Base-by-base conservation (phyloP, 257 asterid species). In the Fraxinus americana region DNA sequence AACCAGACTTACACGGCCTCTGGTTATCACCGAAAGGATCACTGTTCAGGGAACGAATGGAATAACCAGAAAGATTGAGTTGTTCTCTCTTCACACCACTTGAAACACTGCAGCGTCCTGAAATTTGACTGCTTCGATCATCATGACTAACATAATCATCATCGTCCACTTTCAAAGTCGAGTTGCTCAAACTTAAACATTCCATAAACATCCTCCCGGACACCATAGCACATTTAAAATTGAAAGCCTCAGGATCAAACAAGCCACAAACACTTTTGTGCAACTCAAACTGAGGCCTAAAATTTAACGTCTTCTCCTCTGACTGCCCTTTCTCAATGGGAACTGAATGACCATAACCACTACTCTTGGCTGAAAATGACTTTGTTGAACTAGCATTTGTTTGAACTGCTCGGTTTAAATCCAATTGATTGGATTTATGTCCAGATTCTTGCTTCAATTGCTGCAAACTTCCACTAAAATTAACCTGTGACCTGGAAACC, bases 151-250 rank as follows among this genome's bases (percentile, higher is more conserved):
- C 81, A 68, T 27, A 25, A 63, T 81, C 83, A 17, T 75, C 85
- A 5, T 76, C 86, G 19, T 86, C 92, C n/a, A 79, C 86, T 80
- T 87, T 87, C 21, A 94, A 87, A 76, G 88, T 78, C 25, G 96
- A 86, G 70, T 90, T 89, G 74, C 90, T 88, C 76, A 90, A 82
- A 71, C 84, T 95, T 38, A 95, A 82, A 70, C 99, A 93, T 70
- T 92, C 97, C 91, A 90, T 81, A 82, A 93, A 88, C 74, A 95
- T 75, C 78, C 92, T 81, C 34, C 98, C 92, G 0, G 94, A 94
- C 76, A 92, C 97, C 30, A 92, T 77, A 41, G 95, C 94, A 80
- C 99, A 93, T 0, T 85, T 87, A 34, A 89, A 89, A 77, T 83
- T 89, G 87, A 90, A 89, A 85, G 92, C 93, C 68, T 92, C 92